Base-by-base conservation (phyloP, 345 rosid genomes). In the Hypericum perforatum region DNA sequence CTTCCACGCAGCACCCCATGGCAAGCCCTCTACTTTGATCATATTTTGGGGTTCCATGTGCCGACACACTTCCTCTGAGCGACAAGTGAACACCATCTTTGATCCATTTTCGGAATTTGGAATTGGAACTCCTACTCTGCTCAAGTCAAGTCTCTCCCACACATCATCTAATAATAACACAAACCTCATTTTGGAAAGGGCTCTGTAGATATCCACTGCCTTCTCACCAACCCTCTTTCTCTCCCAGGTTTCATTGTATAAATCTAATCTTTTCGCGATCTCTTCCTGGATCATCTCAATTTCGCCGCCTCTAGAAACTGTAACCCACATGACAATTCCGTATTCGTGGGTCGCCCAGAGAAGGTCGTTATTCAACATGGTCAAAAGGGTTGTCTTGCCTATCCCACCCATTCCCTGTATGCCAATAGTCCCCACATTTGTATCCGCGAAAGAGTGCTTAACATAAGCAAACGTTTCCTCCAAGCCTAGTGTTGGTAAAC, bases 301-400 rank as follows among this genome's bases (percentile, higher is more conserved):
- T 32, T 53, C 5, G 4, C 45, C 14, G 13, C 47, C 59, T 32
- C 54, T 22, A 6, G 71, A 62, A 11, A 52, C 72, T 8, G 39
- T 37, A 0, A 59, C 52, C 69, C 60, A 63, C 5, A 66, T 52
- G 16, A 54, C 45, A 2, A 50, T 41, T 37, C 63, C 54, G 8
- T 62, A 71, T 2, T 39, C 8, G 15, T 5, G 39, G 7, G 12
- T 13, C 5, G 37, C 11, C 5, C 7, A 29, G 7, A 39, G 49
- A 4, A 71, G 43, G 1, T 49, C 15, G 10, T 56, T 60, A 45
- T 52, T 47, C 36, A 71, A 39, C 41, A 53, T 16, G 9, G 49
- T 60, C 49, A 71, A 9, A 11, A 61, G 54, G 48, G 68, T 50
- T 11, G 62, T 67, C 58, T 57, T 67, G 38, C 71, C 64, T 13